Evolutionary conservation across 768 basidiomycete genomes (phyloP).

Genomic region (Psilocybe subaeruginosa): DNA sequence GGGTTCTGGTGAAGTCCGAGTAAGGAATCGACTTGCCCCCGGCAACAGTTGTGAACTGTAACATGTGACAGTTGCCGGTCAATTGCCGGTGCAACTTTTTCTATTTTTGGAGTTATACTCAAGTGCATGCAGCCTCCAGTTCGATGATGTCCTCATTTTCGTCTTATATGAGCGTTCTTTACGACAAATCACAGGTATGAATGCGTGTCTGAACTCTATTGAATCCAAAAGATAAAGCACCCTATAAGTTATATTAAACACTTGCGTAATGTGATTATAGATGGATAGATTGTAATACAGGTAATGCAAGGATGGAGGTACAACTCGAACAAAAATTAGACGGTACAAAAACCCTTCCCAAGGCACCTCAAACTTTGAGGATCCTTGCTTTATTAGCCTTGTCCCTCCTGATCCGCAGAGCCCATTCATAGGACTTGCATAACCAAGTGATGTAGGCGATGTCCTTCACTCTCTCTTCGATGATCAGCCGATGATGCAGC

Average conservation of each 20-base stretch:
- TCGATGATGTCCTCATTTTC: no score
- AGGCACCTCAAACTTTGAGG: background rate
- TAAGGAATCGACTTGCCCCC: no score
- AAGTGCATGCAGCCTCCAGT: no score
- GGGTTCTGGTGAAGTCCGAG: background rate
- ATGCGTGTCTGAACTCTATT: no score
- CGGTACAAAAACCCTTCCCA: no score
- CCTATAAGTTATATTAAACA: background rate
- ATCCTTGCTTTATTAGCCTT: conserved; percentile 25
- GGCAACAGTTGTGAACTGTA: no score
- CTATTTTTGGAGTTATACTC: no score
- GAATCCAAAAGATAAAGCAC: no score
- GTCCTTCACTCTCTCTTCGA: conserved; percentile 41
- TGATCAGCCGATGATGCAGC: conserved; percentile 74
- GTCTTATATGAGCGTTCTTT: no score
- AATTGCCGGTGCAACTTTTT: no score
- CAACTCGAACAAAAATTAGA: background rate
- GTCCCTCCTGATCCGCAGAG: conserved; percentile 64
- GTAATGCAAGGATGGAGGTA: background rate
- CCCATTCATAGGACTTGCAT: conserved; percentile 72
- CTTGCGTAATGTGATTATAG: background rate
- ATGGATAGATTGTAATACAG: background rate
- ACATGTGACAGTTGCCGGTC: no score
- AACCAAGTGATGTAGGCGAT: conserved; percentile 75
- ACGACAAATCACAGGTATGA: no score